Conservation (phyloP, 192 early-diverging fungal genomes). For the Diversispora epigaea region DNA sequence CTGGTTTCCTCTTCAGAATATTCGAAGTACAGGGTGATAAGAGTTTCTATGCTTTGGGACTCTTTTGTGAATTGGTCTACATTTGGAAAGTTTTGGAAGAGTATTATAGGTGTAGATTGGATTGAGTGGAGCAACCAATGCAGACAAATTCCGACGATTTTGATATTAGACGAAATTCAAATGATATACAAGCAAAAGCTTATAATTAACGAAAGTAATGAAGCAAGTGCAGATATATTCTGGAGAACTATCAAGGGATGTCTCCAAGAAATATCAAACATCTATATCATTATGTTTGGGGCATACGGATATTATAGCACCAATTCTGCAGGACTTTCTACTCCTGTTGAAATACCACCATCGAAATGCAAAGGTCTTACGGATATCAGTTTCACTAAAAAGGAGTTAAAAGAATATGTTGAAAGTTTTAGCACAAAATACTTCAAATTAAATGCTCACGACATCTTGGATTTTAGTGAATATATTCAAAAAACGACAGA, state of each 20-base stretch:
- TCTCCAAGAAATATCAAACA: conserved; percentile 6
- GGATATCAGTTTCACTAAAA: neutral
- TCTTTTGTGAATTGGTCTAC: neutral
- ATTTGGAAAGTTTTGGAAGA: conserved; percentile 4
- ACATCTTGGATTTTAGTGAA: neutral
- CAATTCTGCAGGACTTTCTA: conserved; percentile 11
- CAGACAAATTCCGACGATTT: conserved; percentile 3
- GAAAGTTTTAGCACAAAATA: neutral
- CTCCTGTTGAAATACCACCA: conserved; percentile 2
- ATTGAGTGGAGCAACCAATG: conserved; percentile 13
- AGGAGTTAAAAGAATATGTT: conserved; percentile 25
- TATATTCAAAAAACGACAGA: neutral
- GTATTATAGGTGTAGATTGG: conserved; percentile 7
- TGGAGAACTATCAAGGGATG: conserved; percentile 16
- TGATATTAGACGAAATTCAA: conserved; percentile 32
- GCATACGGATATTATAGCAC: conserved; percentile 27
- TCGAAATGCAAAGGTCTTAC: neutral
- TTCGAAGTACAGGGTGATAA: conserved; percentile 1
- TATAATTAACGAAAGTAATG: neutral
- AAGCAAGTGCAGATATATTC: conserved; percentile 14
- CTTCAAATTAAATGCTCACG: neutral
- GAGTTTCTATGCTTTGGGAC: conserved; percentile 30
- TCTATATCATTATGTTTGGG: conserved; percentile 14
- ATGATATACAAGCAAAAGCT: neutral
- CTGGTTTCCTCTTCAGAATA: neutral